phyloP scores from a whole-genome alignment of 148 eudicot species.

The Persicaria maculosa region DNA sequence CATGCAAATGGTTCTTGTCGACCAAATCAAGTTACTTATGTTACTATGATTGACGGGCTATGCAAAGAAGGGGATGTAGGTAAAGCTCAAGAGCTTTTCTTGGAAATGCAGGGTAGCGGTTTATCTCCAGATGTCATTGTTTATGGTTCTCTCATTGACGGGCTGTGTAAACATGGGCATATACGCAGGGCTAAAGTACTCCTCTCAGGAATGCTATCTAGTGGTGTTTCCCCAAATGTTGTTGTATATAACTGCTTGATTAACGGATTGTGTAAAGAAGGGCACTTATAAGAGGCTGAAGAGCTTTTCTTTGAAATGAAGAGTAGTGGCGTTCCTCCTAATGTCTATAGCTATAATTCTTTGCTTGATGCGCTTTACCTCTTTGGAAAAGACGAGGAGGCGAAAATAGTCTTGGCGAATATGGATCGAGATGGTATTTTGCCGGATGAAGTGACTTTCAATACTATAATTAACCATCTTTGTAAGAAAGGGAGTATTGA shows the following conservation, averaged over 20 bases:
- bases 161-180: conserved; percentile 19
- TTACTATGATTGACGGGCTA: no score
- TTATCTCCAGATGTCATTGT: neutral
- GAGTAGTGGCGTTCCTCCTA: neutral
- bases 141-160: conserved; percentile 19
- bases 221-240: conserved; percentile 17
- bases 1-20: no score
- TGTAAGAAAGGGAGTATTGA: neutral
- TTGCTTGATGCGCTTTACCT: neutral
- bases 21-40: no score
- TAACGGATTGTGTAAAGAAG: conserved; percentile 7
- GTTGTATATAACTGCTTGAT: conserved; percentile 19
- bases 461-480: neutral
- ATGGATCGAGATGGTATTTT: conserved; percentile 12
- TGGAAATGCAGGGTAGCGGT: neutral
- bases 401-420: neutral
- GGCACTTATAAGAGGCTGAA: neutral
- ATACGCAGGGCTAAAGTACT: conserved; percentile 15
- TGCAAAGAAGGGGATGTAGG: no score
- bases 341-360: neutral
- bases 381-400: neutral
- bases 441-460: conserved; percentile 18
- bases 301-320: conserved; percentile 9
- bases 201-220: conserved; percentile 18
- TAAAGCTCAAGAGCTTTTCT: no score